These are phyloP conservation scores for Pholiota adiposa DNA, from an alignment of 1,284 basidiomycete genomes.

Conservation along the genomic window DNA sequence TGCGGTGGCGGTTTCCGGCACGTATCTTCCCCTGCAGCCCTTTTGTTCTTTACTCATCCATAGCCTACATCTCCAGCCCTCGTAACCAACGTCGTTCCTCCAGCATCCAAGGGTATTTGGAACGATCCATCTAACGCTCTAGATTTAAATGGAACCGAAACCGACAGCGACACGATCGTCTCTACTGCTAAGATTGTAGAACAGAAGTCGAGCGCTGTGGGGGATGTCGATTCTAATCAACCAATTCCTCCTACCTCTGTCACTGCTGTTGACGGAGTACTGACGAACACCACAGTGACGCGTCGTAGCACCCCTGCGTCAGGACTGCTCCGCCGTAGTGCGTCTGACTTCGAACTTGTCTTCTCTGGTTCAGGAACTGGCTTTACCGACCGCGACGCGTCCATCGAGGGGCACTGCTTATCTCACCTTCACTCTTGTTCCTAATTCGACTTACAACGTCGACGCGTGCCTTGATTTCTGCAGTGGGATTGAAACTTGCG, in stretches of 20 bases:
- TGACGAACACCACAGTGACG: slow-evolving; percentile 25
- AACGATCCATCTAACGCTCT: slow-evolving; percentile 23
- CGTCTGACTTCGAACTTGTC: slow-evolving; percentile 36
- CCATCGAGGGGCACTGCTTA: slow-evolving; percentile 48
- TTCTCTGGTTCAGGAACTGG: slow-evolving; percentile 40
- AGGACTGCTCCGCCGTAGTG: slow-evolving; percentile 24
- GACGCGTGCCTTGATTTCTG: slow-evolving; percentile 42
- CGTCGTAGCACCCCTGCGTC: slow-evolving; percentile 6
- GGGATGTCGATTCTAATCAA: slow-evolving; percentile 33
- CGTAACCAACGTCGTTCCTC: slow-evolving; percentile 25
- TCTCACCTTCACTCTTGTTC: slow-evolving; percentile 42
- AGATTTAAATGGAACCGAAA: slow-evolving; percentile 27
- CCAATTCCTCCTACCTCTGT: slow-evolving; percentile 39
- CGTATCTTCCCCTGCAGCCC: background rate
- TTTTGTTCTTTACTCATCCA: background rate
- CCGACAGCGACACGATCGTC: slow-evolving; percentile 39
- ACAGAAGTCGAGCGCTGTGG: slow-evolving; percentile 39
- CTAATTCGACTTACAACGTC: slow-evolving; percentile 42
- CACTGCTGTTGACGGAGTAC: slow-evolving; percentile 44
- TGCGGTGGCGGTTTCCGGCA: slow-evolving; percentile 22
- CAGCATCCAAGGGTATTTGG: slow-evolving; percentile 28
- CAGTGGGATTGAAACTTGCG: slow-evolving; percentile 36
- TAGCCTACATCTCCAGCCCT: slow-evolving; percentile 11
- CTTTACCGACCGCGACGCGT: slow-evolving; percentile 38
- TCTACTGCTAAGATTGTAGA: slow-evolving; percentile 38